These are phyloP conservation scores for Phytophthora aleatoria DNA, from an alignment of 352 stramenopile species.

Conservation along the genomic window DNA sequence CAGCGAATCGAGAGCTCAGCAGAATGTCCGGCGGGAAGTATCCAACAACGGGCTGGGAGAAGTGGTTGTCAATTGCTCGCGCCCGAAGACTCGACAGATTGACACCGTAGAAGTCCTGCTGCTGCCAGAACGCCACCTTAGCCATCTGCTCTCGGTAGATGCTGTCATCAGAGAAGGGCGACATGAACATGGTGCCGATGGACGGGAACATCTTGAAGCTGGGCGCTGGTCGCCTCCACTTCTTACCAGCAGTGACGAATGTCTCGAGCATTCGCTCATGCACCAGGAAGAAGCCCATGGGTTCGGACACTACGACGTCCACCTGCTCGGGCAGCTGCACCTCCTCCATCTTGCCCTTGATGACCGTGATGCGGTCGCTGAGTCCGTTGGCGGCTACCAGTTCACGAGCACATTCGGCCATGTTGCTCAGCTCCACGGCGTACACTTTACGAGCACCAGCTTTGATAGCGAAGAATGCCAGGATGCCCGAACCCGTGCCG, in stretches of 20 bases:
- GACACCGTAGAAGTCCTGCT: slow-evolving; percentile 96
- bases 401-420: slow-evolving; percentile 95
- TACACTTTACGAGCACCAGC: slow-evolving; percentile 96
- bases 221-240: slow-evolving; percentile 89
- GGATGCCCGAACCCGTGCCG: slow-evolving; percentile 98
- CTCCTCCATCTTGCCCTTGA: slow-evolving; percentile 98
- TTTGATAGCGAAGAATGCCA: slow-evolving; percentile 98
- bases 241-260: slow-evolving; percentile 94
- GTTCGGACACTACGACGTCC: slow-evolving; percentile 99
- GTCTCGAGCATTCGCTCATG: slow-evolving; percentile 99
- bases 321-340: slow-evolving; percentile 95
- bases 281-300: slow-evolving; percentile 99
- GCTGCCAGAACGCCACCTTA: slow-evolving; percentile 95
- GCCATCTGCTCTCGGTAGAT: slow-evolving; percentile 93
- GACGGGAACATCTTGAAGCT: slow-evolving; percentile 96
- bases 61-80: slow-evolving; percentile 98
- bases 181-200: slow-evolving; percentile 96
- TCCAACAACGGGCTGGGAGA: slow-evolving; percentile 94
- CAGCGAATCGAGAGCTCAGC: slow-evolving; percentile 54
- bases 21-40: slow-evolving; percentile 90
- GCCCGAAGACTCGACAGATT: slow-evolving; percentile 94
- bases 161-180: slow-evolving; percentile 95
- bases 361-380: slow-evolving; percentile 95
- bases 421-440: slow-evolving; percentile 96
- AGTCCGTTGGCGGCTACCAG: slow-evolving; percentile 96